phyloP scores from a whole-genome alignment of 768 basidiomycete genomes.

The Filobasidium floriforme region DNA sequence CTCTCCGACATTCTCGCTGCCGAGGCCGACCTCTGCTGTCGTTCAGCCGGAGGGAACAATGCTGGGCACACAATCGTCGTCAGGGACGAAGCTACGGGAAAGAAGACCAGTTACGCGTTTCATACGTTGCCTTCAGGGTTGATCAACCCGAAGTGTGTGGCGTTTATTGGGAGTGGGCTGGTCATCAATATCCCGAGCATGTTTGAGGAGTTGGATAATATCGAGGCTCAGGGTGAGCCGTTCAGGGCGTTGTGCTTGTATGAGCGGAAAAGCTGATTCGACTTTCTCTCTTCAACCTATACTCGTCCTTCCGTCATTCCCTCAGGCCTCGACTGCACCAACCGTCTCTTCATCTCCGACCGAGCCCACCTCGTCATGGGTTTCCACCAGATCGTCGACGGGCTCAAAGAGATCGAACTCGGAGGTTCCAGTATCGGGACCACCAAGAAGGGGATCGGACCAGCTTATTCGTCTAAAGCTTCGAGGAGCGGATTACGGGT shows the following conservation, averaged over 20 bases:
- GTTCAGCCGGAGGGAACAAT: slow-evolving; percentile 97
- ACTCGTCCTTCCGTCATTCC: too few relatives aligned
- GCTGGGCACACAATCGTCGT: slow-evolving; percentile 97
- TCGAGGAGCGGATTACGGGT: slow-evolving; percentile 91
- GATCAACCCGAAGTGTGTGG: slow-evolving; percentile 74
- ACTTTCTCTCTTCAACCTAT: too few relatives aligned
- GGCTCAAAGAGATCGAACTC: slow-evolving; percentile 93
- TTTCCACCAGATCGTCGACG: slow-evolving; percentile 99
- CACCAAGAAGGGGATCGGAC: slow-evolving; percentile 96
- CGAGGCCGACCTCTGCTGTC: slow-evolving; percentile 81
- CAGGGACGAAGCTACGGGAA: slow-evolving; percentile 53
- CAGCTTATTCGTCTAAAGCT: slow-evolving; percentile 95
- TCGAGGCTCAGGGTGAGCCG: slow-evolving; percentile 67
- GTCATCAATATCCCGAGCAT: slow-evolving; percentile 93
- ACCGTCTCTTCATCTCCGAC: slow-evolving; percentile 85
- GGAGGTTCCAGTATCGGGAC: slow-evolving; percentile 90
- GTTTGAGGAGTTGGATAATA: slow-evolving; percentile 80
- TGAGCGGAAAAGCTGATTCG: too few relatives aligned
- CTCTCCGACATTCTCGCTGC: slow-evolving; percentile 92
- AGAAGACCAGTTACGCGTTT: slow-evolving; percentile 81
- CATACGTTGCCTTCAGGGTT: slow-evolving; percentile 84
- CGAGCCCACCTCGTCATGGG: slow-evolving; percentile 96
- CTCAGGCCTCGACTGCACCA: slow-evolving; percentile 81
- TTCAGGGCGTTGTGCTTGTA: not conserved
- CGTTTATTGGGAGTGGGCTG: slow-evolving; percentile 88